Base-by-base conservation (phyloP, 1,139 yeast genomes). In the Pichia sp. region DNA sequence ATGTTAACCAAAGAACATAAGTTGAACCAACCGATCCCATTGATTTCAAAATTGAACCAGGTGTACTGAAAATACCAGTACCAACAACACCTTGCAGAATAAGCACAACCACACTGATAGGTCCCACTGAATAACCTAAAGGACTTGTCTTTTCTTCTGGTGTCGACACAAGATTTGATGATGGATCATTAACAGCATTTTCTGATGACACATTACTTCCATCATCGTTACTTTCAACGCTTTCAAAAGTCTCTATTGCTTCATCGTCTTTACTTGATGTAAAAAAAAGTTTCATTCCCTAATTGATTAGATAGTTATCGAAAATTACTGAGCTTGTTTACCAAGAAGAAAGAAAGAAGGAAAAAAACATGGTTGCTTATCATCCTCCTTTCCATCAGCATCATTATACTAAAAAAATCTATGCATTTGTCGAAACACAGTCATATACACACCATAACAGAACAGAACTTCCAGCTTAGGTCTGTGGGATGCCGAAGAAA, bases 41-140 rank as follows among this genome's bases (percentile, higher is more conserved):
- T 2, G 72, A 65, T 18, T 59, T 61, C 9, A 70, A 54, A 39
- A 70, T 59, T 2, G 68, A 53, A 1, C 67, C 71, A 5, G 76
- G 76, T 0, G 74, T 70, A n/a, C 67, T 61, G 55, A 72, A 72
- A 40, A 72, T 71, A 59, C 76, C 76, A 1, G 76, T 72, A 48
- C 77, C 76, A 38, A 72, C 66, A 39, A 72, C 68, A 44, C 76
- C 75, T 43, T 69, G 71, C 39, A 71, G 60, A 29, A 67, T 62
- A 45, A 69, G 56, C 48, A 68, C 69, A 37, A 68, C 62, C 1
- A 72, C 51, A 62, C 65, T 44, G 7, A 56, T 22, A 1, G 52
- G 50, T 38, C 66, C 66, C 32, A 70, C 59, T 41, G 68, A 62
- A 49, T 70, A 66, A 3, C 74, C 74, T 50, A 71, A 59, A 0